Evolutionary conservation across 768 basidiomycete genomes (phyloP).

Genomic region (Hydnomerulius pinastri): DNA sequence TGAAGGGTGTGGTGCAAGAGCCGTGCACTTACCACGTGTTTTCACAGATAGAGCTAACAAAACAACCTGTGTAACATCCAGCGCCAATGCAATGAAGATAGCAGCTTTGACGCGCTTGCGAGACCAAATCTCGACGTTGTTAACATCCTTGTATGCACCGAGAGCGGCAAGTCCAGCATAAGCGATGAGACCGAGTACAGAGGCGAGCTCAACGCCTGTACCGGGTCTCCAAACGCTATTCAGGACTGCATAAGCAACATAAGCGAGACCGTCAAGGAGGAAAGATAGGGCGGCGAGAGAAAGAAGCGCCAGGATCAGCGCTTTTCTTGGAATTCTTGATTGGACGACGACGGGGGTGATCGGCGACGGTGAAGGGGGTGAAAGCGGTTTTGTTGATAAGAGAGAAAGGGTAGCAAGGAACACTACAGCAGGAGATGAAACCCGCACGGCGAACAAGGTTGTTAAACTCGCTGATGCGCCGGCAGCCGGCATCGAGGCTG

Average conservation of each 20-base stretch:
- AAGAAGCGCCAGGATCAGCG: conserved; percentile 70
- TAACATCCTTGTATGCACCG: conserved; percentile 79
- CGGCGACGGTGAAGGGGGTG: conserved; percentile 50
- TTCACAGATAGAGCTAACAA: conserved; percentile 46
- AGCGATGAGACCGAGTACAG: conserved; percentile 67
- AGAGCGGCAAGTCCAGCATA: conserved; percentile 73
- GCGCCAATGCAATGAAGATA: conserved; percentile 50
- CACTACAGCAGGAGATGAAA: conserved; percentile 69
- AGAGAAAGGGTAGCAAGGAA: conserved; percentile 64
- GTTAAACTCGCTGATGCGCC: conserved; percentile 24
- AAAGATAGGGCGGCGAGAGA: conserved; percentile 72
- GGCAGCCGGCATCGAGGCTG: conserved; percentile 23
- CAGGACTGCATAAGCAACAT: conserved; percentile 65
- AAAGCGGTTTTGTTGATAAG: conserved; percentile 47
- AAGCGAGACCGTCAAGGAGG: conserved; percentile 74
- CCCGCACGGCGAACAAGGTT: conserved; percentile 57
- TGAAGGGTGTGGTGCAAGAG: conserved; percentile 8
- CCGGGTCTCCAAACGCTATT: conserved; percentile 62
- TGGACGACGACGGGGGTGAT: conserved; percentile 81
- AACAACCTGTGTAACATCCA: conserved; percentile 63
- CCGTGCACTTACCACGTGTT: conserved; percentile 36
- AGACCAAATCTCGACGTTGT: conserved; percentile 69
- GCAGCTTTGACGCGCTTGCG: conserved; percentile 57
- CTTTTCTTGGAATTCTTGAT: conserved; percentile 70
- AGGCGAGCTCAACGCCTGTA: conserved; percentile 67